Conservation (phyloP, 169 alveolate genomes). For the Plasmodium inui region DNA sequence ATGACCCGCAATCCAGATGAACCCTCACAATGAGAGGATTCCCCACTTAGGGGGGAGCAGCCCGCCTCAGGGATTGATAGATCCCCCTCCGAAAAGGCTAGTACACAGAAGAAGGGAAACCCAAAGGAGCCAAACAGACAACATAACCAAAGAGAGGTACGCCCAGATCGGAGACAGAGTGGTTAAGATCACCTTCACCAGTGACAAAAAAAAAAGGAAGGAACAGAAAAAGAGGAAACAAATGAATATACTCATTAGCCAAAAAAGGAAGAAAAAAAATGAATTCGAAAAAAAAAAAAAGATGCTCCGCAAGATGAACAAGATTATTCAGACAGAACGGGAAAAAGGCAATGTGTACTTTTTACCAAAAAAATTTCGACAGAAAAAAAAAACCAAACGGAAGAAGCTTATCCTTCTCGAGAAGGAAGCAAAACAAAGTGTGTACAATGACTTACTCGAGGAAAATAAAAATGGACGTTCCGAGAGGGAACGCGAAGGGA, state of each 20-base stretch:
- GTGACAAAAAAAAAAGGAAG: constrained; percentile 47
- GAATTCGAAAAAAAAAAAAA: constrained; percentile 53
- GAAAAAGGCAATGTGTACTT: constrained; percentile 58
- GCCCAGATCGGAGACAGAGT: constrained; percentile 42
- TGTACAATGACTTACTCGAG: constrained; percentile 13
- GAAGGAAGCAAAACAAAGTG: constrained; percentile 30
- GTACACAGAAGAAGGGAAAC: not conserved
- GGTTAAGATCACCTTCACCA: constrained; percentile 43
- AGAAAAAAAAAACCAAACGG: constrained; percentile 43
- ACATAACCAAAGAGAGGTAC: not conserved
- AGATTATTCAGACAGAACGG: constrained; percentile 21
- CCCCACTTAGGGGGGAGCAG: not conserved
- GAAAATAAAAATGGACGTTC: not conserved
- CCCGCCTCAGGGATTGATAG: not conserved
- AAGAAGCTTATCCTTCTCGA: constrained; percentile 42
- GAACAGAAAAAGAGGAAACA: constrained; percentile 16
- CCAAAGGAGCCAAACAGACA: not conserved
- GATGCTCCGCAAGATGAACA: constrained; percentile 17
- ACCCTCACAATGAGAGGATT: not conserved
- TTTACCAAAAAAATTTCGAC: constrained; percentile 39
- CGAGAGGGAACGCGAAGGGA: not conserved
- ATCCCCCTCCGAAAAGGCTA: not conserved
- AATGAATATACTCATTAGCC: constrained; percentile 4
- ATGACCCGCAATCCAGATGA: not conserved
- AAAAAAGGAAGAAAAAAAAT: constrained; percentile 59